Percentiles rank a stretch among this genome's conserved stretches.
These are phyloP conservation scores for Sanghuangporus weigelae DNA, from an alignment of 1,284 basidiomycete genomes.

Conservation along the genomic window DNA sequence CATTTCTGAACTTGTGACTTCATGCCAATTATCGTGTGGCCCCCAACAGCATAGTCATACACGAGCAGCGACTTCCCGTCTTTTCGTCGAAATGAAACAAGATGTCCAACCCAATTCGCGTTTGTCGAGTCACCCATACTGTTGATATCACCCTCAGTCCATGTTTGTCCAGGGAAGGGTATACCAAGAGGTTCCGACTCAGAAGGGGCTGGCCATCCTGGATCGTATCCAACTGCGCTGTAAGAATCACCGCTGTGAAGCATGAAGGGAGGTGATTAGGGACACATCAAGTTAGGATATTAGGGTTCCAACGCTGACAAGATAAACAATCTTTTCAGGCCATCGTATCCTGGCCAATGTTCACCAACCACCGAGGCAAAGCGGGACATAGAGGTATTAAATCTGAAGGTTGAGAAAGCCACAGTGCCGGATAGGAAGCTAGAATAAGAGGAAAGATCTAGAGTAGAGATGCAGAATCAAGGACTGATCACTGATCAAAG, in stretches of 20 bases:
- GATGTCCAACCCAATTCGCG: slow-evolving; percentile 54
- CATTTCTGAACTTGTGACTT: slow-evolving; percentile 32
- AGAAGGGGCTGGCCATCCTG: slow-evolving; percentile 27
- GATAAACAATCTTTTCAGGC: slow-evolving; percentile 8
- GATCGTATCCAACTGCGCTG: slow-evolving; percentile 36
- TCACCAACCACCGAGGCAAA: background rate
- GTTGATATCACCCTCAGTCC: slow-evolving; percentile 32
- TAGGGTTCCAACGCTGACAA: slow-evolving; percentile 1
- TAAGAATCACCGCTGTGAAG: slow-evolving; percentile 47
- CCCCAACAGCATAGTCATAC: slow-evolving; percentile 47
- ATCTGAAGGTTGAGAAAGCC: too few relatives aligned
- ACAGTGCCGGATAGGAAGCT: too few relatives aligned
- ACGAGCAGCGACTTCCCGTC: slow-evolving; percentile 36
- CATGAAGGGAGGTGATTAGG: background rate
- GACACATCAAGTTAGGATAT: background rate
- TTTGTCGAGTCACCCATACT: slow-evolving; percentile 2
- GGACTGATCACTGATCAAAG: too few relatives aligned
- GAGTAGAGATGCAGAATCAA: too few relatives aligned
- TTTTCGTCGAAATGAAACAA: slow-evolving; percentile 29
- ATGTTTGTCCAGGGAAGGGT: slow-evolving; percentile 40
- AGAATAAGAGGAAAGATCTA: too few relatives aligned
- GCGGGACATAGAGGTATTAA: background rate
- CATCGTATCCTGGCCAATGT: slow-evolving; percentile 13
- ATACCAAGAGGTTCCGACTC: slow-evolving; percentile 40
- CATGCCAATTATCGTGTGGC: slow-evolving; percentile 37